Percentiles rank a stretch among this genome's conserved stretches.
Conservation (phyloP, 148 eudicot genomes). For the Vaccinium macrocarpon region DNA sequence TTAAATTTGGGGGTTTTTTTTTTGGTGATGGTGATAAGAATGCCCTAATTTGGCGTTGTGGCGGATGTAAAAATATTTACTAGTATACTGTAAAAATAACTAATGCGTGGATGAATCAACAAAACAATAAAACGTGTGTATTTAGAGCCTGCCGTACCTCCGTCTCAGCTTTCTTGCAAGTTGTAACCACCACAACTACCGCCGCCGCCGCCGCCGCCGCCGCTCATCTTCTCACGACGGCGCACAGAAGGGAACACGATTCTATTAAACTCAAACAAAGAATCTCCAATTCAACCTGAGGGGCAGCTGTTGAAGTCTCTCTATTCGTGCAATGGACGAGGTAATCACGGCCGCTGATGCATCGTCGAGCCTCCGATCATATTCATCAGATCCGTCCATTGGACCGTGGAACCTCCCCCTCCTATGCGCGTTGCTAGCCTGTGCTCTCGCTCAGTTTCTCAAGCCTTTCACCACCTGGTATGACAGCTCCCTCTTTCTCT, state of each 20-base stretch:
- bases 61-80: background rate
- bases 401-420: constrained; percentile 47
- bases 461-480: constrained; percentile 62
- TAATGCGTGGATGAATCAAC: background rate
- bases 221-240: background rate
- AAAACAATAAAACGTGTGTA: background rate
- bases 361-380: constrained; percentile 27
- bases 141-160: background rate
- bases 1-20: no score
- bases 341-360: constrained; percentile 44
- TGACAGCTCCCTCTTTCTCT: background rate
- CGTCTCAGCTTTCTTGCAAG: background rate
- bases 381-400: constrained; percentile 29
- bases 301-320: constrained; percentile 9
- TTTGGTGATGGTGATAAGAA: no score
- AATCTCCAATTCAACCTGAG: background rate
- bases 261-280: background rate
- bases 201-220: background rate
- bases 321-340: constrained; percentile 23
- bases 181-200: background rate
- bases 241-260: background rate
- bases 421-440: constrained; percentile 50
- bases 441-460: constrained; percentile 56
- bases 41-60: no score
- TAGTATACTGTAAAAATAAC: background rate